Percentiles rank a stretch among this genome's conserved stretches.
Evolutionary conservation across 2,329 filamentous ascomycete genomes (phyloP).

Genomic region (Aspergillus fumigatus): DNA sequence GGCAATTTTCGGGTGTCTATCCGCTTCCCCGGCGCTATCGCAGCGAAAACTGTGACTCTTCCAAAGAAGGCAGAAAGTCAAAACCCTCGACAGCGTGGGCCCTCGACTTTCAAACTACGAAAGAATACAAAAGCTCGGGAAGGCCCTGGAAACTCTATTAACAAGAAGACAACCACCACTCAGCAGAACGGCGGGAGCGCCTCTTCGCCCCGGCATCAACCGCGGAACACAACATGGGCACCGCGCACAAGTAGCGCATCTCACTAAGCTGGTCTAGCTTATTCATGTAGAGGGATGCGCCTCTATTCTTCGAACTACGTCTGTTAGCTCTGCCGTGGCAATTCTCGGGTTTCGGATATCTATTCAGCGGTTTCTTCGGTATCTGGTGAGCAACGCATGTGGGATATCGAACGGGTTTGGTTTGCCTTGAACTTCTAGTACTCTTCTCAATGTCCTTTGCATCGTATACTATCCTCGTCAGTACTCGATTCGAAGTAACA

Average conservation of each 20-base stretch:
- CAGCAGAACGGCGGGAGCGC: constrained; percentile 18
- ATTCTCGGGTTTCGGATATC: constrained; percentile 15
- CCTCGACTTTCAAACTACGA: constrained; percentile 25
- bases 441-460: constrained; percentile 15
- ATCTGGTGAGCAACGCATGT: constrained; percentile 20
- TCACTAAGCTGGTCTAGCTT: constrained; percentile 12
- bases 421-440: constrained; percentile 16
- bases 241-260: constrained; percentile 20
- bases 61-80: constrained; percentile 28
- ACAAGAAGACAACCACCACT: constrained; percentile 25
- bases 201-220: constrained; percentile 22
- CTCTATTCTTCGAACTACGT: constrained; percentile 1
- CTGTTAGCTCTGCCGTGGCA: constrained; percentile 2
- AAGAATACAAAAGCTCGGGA: constrained; percentile 31
- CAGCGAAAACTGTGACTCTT: constrained; percentile 39
- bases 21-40: constrained; percentile 45
- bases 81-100: constrained; percentile 22
- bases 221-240: constrained; percentile 27
- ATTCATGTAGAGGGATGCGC: constrained; percentile 3
- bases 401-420: constrained; percentile 14
- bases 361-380: constrained; percentile 19
- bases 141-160: constrained; percentile 14
- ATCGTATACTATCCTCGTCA: constrained; percentile 14
- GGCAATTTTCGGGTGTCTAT: constrained; percentile 39
- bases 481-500: constrained; percentile 12